Conservation (phyloP, 202 grass and related monocot species). For the Zoysia matrella region DNA sequence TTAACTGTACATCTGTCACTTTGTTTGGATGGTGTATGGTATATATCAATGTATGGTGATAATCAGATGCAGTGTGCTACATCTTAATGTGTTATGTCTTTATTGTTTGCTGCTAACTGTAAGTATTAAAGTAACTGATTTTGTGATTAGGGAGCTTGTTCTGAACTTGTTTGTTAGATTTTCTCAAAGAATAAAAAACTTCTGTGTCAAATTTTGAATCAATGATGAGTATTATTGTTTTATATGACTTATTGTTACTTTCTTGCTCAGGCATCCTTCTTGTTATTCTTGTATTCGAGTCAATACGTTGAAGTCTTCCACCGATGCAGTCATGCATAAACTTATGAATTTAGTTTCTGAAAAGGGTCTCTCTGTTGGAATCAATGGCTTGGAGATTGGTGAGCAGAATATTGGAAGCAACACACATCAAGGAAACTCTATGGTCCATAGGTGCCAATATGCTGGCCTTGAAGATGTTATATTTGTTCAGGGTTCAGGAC, state of each 20-base stretch:
- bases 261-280: constrained; percentile 71
- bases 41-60: neutral
- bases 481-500: constrained; percentile 84
- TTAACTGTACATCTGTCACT: neutral
- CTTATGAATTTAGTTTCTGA: constrained; percentile 54
- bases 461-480: constrained; percentile 75
- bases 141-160: constrained; percentile 17
- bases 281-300: constrained; percentile 89
- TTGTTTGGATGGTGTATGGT: neutral
- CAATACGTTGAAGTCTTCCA: constrained; percentile 79
- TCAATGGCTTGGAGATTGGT: constrained; percentile 42
- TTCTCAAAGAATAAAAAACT: constrained; percentile 1
- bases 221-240: constrained; percentile 15
- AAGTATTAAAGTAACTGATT: neutral
- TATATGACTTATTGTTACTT: constrained; percentile 40
- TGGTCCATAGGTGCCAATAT: constrained; percentile 58
- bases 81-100: neutral
- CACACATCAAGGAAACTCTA: constrained; percentile 34
- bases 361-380: constrained; percentile 46
- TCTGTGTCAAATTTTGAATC: neutral
- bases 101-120: neutral
- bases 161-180: neutral
- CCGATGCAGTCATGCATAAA: constrained; percentile 62
- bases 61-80: neutral
- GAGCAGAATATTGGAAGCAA: constrained; percentile 44